Evolutionary conservation across 2,329 filamentous ascomycete genomes (phyloP).

Genomic region (Colletotrichum caudatum): DNA sequence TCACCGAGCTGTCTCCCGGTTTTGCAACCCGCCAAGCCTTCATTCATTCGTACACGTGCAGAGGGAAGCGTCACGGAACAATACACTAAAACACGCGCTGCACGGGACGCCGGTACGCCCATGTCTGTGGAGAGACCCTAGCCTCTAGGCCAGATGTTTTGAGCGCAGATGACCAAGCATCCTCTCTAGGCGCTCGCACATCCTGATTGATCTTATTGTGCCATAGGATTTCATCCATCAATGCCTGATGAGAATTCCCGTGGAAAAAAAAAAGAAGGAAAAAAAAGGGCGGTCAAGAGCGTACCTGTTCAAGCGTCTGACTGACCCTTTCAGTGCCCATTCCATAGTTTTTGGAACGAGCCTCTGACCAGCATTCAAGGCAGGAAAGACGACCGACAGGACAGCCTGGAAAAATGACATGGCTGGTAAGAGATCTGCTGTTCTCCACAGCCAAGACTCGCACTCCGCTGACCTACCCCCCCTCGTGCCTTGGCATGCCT

Average conservation of each 20-base stretch:
- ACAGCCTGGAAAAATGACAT: not conserved
- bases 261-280: too few species aligned
- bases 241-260: not conserved
- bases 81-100: not conserved
- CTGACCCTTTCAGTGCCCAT: not conserved
- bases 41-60: not conserved
- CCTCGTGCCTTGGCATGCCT: slow-evolving; percentile 7
- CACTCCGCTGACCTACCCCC: not conserved
- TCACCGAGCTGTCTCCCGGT: slow-evolving; percentile 17
- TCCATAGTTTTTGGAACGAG: not conserved
- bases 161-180: not conserved
- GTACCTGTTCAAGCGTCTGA: not conserved
- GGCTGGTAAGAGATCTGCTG: not conserved
- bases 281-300: not conserved
- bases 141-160: not conserved
- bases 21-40: not conserved
- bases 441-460: slow-evolving; percentile 8
- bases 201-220: too few species aligned
- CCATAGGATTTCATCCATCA: not conserved
- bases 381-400: not conserved
- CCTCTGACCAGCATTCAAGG: not conserved
- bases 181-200: too few species aligned
- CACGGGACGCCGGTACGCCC: not conserved
- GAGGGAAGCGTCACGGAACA: slow-evolving; percentile 7
- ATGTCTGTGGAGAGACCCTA: too few species aligned